Evolutionary conservation across 148 eudicot species (phyloP).

Genomic region (Amaranthus cruentus): DNA sequence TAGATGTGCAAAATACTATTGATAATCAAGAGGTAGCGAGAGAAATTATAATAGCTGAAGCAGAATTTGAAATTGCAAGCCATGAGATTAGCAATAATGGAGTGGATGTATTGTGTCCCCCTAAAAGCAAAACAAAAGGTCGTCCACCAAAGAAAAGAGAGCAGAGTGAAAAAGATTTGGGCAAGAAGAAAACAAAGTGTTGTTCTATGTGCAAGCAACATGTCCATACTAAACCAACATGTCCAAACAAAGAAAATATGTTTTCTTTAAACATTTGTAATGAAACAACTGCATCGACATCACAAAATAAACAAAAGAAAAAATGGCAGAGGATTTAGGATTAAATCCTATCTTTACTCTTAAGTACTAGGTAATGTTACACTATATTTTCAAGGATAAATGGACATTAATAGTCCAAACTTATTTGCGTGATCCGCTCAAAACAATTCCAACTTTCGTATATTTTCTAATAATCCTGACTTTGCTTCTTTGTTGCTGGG

Average conservation of each 20-base stretch:
- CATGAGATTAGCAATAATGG: background rate
- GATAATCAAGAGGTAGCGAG: background rate
- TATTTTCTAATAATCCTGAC: too few species aligned
- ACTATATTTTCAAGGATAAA: too few species aligned
- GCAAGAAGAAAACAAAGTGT: background rate
- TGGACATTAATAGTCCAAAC: too few species aligned
- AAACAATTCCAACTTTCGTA: too few species aligned
- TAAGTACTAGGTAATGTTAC: background rate
- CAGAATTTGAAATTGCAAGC: background rate
- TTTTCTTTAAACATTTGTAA: background rate
- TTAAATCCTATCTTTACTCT: background rate
- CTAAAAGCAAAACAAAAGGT: background rate
- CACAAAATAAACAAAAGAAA: background rate
- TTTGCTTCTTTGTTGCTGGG: too few species aligned
- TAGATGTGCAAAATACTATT: background rate
- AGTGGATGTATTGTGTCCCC: background rate
- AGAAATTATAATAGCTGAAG: background rate
- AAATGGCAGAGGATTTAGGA: background rate
- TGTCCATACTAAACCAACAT: background rate
- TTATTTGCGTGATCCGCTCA: too few species aligned
- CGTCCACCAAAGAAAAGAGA: background rate
- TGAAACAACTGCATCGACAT: background rate
- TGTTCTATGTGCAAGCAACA: too few species aligned
- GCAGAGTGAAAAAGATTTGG: background rate
- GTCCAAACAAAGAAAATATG: background rate